Evolutionary conservation across 179 eudicot genomes (phyloP), one percentile per base, ranked within the genome.

Genomic region (Silene vulgaris): DNA sequence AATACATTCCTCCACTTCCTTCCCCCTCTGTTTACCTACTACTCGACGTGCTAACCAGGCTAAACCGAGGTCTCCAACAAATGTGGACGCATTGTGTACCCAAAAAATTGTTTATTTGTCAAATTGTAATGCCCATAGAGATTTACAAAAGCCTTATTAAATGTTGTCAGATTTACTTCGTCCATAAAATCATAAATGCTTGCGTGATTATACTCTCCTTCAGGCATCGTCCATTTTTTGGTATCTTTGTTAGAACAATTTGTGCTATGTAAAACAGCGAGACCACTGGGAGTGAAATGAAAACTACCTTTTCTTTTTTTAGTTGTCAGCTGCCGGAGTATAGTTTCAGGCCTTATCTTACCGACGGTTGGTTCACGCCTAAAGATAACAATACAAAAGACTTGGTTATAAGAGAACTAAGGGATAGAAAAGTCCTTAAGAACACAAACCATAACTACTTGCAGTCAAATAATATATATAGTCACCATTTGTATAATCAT

Each of bases 301-400:
- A 54, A 19, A 16, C 61, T 82, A 96, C 99, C 98, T n/a, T 96
- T 97, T 57, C 99, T 97, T 80, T 91, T 96, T 83, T 91, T 96
- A 43, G 99, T 96, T 43, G 97, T 93, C 71, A 96, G 97, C 78
- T 95, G 99, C 61, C 97, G 85, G 69, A 95, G 92, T 84, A 95
- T 95, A 56, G 97, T 95, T 78, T 93, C 96, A n/a, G 99, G 97
- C 87, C 87, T 90, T 77, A 97, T 96, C 87, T 96, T 96, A 75
- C 99, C 97, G 17, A 85, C 78, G 43, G 97, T 89, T 56, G 99
- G 99, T 86, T 96, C 99, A 65, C 98, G 96, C 21, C 99, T 96
- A 79, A 65, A 78, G 65, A 74, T 19, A 73, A 73, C 70, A 78
- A 69, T 32, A 65, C 69, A 75, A 69, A 5, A 37, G 8, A 62